Evolutionary conservation across 75 land plant species (phyloP).

Genomic region (Adiantum capillusveneris): DNA sequence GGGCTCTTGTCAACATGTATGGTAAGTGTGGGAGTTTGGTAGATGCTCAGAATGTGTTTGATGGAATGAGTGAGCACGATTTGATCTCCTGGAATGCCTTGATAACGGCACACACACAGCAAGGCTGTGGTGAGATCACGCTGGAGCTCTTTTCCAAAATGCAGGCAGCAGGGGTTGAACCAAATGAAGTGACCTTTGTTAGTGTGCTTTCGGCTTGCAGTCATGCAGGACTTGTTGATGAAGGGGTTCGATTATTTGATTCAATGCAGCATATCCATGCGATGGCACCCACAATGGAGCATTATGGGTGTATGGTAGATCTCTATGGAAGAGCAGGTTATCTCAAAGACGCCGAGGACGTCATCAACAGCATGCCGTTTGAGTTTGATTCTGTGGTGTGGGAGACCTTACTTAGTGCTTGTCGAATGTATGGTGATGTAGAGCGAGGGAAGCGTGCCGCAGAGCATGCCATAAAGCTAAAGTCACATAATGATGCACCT

Average conservation of each 20-base stretch:
- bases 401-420: constrained; percentile 13
- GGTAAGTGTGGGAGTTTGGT: constrained; percentile 9
- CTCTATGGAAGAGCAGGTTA: constrained; percentile 19
- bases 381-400: constrained; percentile 10
- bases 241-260: constrained; percentile 9
- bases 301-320: constrained; percentile 23
- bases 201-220: constrained; percentile 19
- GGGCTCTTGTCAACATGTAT: constrained; percentile 18
- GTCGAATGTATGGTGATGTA: constrained; percentile 2
- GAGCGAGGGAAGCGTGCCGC: constrained; percentile 16
- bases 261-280: constrained; percentile 4
- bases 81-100: constrained; percentile 18
- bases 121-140: constrained; percentile 11
- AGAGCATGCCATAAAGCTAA: constrained; percentile 4
- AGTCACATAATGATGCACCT: constrained; percentile 1
- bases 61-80: constrained; percentile 7
- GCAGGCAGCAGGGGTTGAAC: constrained; percentile 5
- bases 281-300: constrained; percentile 5
- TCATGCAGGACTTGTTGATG: constrained; percentile 12
- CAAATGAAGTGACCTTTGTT: constrained; percentile 15
- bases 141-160: constrained; percentile 13
- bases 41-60: constrained; percentile 13
- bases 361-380: constrained; percentile 13
- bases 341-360: constrained; percentile 11
- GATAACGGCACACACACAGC: constrained; percentile 17